Conservation (phyloP, 1,284 basidiomycete species). For the Cutaneotrichosporon daszewskae region DNA sequence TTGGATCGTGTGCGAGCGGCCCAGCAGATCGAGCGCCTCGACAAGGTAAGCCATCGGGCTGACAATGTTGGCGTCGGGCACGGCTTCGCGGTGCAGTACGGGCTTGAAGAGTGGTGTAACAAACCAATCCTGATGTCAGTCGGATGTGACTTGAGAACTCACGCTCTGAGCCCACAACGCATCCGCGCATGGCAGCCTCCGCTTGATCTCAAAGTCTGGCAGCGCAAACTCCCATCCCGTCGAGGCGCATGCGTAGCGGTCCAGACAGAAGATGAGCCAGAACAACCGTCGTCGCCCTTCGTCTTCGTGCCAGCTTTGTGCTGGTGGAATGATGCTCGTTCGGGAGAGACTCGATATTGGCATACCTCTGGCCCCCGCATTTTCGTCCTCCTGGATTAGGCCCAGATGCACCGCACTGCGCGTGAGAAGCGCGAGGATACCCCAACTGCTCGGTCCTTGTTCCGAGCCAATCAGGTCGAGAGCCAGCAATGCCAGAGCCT, state of each 20-base stretch:
- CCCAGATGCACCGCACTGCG: conserved; percentile 45
- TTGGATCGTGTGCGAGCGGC: conserved; percentile 42
- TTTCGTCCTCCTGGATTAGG: conserved; percentile 36
- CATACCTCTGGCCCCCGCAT: conserved; percentile 16
- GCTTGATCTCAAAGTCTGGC: conserved; percentile 40
- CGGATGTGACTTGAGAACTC: conserved; percentile 10
- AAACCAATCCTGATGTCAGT: conserved; percentile 33
- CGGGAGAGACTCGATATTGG: conserved; percentile 33
- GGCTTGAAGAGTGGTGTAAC: conserved; percentile 37
- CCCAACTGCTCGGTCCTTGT: conserved; percentile 45
- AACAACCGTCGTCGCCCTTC: conserved; percentile 43
- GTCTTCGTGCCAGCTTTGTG: conserved; percentile 43
- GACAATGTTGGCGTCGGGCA: conserved; percentile 18
- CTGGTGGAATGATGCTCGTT: conserved; percentile 42
- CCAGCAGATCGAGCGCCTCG: conserved; percentile 44
- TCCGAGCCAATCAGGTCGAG: conserved; percentile 46
- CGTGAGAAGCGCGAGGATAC: conserved; percentile 44
- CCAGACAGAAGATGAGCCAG: conserved; percentile 46
- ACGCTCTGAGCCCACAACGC: conserved; percentile 37
- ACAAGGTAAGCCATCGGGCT: conserved; percentile 44
- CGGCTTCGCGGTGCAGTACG: conserved; percentile 29
- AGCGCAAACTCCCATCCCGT: conserved; percentile 48
- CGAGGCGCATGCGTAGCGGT: conserved; percentile 45
- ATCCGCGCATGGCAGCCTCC: conserved; percentile 42
- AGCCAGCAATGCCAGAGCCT: conserved; percentile 44